These are phyloP conservation scores for Fraxinus baroniana DNA, from an alignment of 305 asterid species.

Conservation along the genomic window DNA sequence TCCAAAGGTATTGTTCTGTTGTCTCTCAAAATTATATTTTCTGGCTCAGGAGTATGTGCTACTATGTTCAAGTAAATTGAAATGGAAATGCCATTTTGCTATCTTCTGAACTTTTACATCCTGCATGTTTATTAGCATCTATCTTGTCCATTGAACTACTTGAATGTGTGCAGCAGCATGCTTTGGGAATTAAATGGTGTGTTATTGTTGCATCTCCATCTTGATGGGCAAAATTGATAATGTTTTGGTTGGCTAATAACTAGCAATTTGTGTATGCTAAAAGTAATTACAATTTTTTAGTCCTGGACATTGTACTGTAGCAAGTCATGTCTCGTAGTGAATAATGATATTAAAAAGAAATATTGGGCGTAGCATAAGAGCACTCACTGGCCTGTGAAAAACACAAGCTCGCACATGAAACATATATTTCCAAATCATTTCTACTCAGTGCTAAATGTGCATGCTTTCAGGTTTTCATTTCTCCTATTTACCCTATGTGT, in stretches of 20 bases:
- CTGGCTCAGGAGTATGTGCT: neutral
- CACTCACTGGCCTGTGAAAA: neutral
- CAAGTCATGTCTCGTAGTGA: neutral
- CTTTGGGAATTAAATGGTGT: neutral
- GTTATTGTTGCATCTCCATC: neutral
- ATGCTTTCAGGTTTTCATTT: neutral
- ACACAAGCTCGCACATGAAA: neutral
- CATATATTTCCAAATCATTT: neutral
- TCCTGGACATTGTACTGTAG: neutral
- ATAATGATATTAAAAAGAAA: neutral
- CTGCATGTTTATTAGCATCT: neutral
- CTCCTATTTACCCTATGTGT: neutral
- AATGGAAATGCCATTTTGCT: neutral
- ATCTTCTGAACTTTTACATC: neutral
- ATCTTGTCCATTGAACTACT: neutral
- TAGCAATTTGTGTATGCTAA: neutral
- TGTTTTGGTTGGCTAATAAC: neutral
- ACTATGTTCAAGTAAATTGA: neutral
- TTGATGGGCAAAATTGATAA: neutral
- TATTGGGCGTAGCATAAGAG: neutral
- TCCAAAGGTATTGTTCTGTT: constrained; percentile 60
- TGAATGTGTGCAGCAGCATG: neutral
- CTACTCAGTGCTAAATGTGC: neutral
- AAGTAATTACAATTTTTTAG: neutral
- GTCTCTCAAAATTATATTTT: neutral